Conservation (phyloP, 352 stramenopile genomes). For the Achlya hypogyna region DNA sequence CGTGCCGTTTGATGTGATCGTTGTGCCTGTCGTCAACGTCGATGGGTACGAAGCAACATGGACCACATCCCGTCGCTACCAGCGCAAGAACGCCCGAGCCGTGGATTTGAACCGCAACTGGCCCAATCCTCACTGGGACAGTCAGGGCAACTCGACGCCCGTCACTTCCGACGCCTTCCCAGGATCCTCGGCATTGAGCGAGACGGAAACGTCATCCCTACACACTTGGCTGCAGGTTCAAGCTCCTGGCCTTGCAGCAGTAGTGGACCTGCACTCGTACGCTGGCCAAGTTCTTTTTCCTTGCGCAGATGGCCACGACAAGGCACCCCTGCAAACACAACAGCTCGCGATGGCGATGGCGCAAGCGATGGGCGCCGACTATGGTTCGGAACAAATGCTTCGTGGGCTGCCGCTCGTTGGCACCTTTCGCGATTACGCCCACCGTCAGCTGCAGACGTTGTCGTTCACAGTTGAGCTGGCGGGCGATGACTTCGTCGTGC, state of each 20-base stretch:
- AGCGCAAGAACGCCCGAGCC: neutral
- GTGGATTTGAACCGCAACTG: slow-evolving; percentile 17
- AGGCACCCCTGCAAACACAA: neutral
- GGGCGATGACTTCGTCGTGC: slow-evolving; percentile 22
- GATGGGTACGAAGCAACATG: slow-evolving; percentile 3
- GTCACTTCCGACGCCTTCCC: neutral
- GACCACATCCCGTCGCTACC: neutral
- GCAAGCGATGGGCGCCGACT: neutral
- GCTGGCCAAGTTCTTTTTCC: neutral
- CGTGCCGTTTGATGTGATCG: neutral
- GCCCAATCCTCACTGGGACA: neutral
- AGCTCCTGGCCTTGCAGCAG: neutral
- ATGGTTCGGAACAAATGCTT: slow-evolving; percentile 22
- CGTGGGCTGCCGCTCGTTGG: slow-evolving; percentile 25
- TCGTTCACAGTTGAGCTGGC: slow-evolving; percentile 28
- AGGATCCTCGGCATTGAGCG: neutral
- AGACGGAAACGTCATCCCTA: neutral
- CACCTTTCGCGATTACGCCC: slow-evolving; percentile 26
- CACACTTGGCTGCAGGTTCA: neutral
- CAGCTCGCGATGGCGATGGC: neutral
- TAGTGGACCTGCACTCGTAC: slow-evolving; percentile 3
- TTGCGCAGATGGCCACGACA: neutral
- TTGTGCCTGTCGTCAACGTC: slow-evolving; percentile 7
- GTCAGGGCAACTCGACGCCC: neutral
- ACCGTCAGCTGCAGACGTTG: slow-evolving; percentile 24